Evolutionary conservation across 495 filamentous ascomycete species (phyloP), one percentile per base, ranked within the genome.

Genomic region (Penicillium atrosanguineum): DNA sequence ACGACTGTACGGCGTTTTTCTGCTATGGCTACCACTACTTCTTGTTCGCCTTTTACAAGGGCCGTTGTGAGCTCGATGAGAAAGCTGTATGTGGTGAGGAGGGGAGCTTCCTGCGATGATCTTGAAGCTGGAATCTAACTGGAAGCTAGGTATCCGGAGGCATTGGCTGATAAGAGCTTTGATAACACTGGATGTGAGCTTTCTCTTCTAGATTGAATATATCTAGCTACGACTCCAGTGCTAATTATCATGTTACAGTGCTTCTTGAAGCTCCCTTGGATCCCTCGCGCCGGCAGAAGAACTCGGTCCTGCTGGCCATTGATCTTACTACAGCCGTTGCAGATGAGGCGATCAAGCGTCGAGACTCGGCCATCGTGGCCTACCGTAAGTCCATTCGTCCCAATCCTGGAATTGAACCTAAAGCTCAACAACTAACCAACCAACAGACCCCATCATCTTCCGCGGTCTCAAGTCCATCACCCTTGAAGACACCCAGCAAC

Each of bases 361-460:
- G 81, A 42, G 85, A 85, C 57, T 95, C 87, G 0, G 79, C 91
- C 46, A 83, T 98, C 51, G 79, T 98, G 21, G 84, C 89, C 56
- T 98, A 98, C 64, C 94, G 91, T 95, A 82, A 53, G 81, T 69
- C 41, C 36, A 14, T 25, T 16, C 36, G 21, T 55, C 25, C 18
- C 40, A 16, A 46, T 47, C n/a, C 25, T 43, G 12, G 45, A 18
- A 47, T 45, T 34, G 5, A 40, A 2, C 8, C 16, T 16, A 37
- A 28, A 2, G 14, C 20, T 29, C 40, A 19, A 49, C n/a, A 57
- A 29, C 23, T 38, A 7, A 36, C 29, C 44, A 53, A 48, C 46
- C 44, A 46, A 46, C 58, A 95, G 91, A 98, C 69, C 94, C 94
- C 8, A 91, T 97, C 61, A 97, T 98, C 62, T 98, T 97, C 81